Percentiles rank a stretch among this genome's conserved stretches.
Evolutionary conservation across 495 filamentous ascomycete species (phyloP).

Genomic region (Neurospora cerealis): DNA sequence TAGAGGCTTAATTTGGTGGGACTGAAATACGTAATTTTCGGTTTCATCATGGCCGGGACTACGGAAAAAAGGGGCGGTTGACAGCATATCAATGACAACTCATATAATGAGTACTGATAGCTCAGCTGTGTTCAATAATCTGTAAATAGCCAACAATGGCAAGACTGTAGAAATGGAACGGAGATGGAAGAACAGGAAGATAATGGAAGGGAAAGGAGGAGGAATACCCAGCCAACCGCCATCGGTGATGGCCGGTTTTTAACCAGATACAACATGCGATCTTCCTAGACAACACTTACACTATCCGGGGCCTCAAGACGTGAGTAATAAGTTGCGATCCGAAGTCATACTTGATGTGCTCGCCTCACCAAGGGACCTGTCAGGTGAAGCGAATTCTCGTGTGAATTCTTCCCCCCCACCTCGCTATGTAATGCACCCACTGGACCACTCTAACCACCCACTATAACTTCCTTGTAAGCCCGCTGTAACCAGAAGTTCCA

Average conservation of each 20-base stretch:
- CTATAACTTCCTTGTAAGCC: not conserved
- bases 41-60: too few species aligned
- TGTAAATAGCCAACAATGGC: too few species aligned
- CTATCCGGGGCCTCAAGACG: not conserved
- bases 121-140: too few species aligned
- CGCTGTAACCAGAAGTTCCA: not conserved
- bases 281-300: not conserved
- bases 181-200: not conserved
- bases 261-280: not conserved
- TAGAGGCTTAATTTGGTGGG: not conserved
- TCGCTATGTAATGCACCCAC: not conserved
- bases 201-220: not conserved
- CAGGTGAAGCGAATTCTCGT: not conserved
- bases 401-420: not conserved
- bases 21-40: not conserved
- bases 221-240: not conserved
- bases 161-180: not conserved
- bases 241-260: not conserved
- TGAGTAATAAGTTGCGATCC: not conserved
- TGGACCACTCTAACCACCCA: not conserved
- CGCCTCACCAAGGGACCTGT: not conserved
- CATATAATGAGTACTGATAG: too few species aligned
- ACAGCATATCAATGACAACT: too few species aligned
- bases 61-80: too few species aligned
- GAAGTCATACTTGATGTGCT: not conserved